Evolutionary conservation across 768 basidiomycete genomes (phyloP).

Genomic region (Mycena rebaudengoi): DNA sequence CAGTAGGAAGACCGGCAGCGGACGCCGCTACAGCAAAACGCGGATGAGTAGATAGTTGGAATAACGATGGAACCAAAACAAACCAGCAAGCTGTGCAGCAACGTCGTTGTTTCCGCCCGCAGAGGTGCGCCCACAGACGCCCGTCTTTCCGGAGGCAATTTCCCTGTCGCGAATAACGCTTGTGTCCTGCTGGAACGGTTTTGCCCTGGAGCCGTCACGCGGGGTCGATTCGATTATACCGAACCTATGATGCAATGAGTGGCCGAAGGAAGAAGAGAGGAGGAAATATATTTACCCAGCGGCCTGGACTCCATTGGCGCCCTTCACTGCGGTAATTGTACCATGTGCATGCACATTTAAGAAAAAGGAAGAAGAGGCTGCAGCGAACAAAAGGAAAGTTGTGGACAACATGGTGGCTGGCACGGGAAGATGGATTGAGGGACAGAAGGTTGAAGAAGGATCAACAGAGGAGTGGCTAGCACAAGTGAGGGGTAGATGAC

Average conservation of each 20-base stretch:
- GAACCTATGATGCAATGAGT: background rate
- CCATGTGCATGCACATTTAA: constrained; percentile 23
- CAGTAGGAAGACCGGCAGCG: constrained; percentile 21
- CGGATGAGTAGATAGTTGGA: background rate
- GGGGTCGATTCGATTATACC: constrained; percentile 24
- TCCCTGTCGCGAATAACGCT: constrained; percentile 21
- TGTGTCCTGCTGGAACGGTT: constrained; percentile 27
- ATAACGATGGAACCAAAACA: background rate
- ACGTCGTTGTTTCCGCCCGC: constrained; percentile 29
- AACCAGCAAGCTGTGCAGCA: constrained; percentile 21
- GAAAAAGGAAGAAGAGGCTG: constrained; percentile 11
- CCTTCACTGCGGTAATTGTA: constrained; percentile 22
- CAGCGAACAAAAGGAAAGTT: constrained; percentile 14
- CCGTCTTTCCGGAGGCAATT: constrained; percentile 20
- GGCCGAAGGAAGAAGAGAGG: background rate
- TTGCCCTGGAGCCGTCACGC: constrained; percentile 9
- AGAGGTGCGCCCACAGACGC: constrained; percentile 18
- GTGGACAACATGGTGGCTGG: constrained; percentile 28
- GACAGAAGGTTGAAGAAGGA: background rate
- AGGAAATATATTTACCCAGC: background rate
- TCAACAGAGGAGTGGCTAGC: constrained; percentile 19
- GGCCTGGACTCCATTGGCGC: constrained; percentile 23
- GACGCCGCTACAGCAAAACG: constrained; percentile 14
- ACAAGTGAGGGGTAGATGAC: constrained; percentile 8
- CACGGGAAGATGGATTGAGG: too few species aligned